These are phyloP conservation scores for Mycena capillaripes DNA, from an alignment of 768 basidiomycete species.

Conservation along the genomic window DNA sequence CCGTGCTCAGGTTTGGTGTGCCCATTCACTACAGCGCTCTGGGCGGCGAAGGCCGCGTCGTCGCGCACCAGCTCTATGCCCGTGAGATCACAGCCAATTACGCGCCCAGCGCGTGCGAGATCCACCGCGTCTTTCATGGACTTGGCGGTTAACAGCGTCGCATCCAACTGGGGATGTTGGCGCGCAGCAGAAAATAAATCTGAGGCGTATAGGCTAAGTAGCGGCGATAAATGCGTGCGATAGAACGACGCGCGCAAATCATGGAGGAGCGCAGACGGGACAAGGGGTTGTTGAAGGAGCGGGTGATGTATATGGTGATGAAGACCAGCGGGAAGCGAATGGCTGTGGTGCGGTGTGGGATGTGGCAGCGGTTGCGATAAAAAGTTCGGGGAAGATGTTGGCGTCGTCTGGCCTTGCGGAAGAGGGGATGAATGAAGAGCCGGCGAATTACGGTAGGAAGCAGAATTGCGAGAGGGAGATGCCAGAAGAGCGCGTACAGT, in stretches of 20 bases:
- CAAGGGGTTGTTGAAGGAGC: constrained; percentile 39
- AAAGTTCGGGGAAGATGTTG: constrained; percentile 36
- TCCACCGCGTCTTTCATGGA: constrained; percentile 75
- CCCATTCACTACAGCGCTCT: constrained; percentile 27
- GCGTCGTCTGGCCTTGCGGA: constrained; percentile 37
- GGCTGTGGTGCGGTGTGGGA: constrained; percentile 50
- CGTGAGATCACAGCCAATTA: constrained; percentile 72
- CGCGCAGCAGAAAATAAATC: constrained; percentile 83
- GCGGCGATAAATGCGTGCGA: constrained; percentile 62
- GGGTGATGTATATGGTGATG: constrained; percentile 45
- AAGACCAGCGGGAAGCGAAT: constrained; percentile 38
- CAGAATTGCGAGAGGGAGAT: constrained; percentile 36
- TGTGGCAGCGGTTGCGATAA: constrained; percentile 41
- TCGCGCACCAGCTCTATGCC: constrained; percentile 68
- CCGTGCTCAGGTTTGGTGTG: constrained; percentile 34
- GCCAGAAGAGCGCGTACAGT: constrained; percentile 49
- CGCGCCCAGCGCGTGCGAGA: constrained; percentile 75
- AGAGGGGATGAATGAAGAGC: constrained; percentile 42
- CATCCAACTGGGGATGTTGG: constrained; percentile 79
- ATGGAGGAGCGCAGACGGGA: constrained; percentile 47
- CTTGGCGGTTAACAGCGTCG: constrained; percentile 72
- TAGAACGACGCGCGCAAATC: constrained; percentile 46
- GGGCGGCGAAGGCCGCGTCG: constrained; percentile 29
- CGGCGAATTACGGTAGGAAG: constrained; percentile 39
- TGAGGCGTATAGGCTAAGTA: constrained; percentile 73